Conservation (phyloP, 768 basidiomycete species). For the Ramaria rubella region DNA sequence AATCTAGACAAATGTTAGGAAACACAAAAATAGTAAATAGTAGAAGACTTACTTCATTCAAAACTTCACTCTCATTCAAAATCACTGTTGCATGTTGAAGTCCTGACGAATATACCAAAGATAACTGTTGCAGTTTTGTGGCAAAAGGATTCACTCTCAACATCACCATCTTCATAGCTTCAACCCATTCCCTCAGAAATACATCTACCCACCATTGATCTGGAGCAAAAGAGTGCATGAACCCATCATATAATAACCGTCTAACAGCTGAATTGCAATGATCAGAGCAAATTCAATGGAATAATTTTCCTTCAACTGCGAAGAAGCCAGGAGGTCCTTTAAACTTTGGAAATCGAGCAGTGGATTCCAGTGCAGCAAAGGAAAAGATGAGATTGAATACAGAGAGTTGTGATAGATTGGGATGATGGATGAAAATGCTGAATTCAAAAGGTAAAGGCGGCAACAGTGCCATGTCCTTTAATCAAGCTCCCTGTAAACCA, state of each 20-base stretch:
- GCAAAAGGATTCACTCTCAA: slow-evolving; percentile 15
- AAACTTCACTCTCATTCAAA: too few relatives aligned
- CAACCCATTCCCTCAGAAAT: slow-evolving; percentile 14
- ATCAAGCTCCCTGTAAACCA: slow-evolving; percentile 20
- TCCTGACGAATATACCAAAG: too few relatives aligned
- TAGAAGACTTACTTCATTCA: too few relatives aligned
- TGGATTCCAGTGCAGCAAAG: slow-evolving; percentile 26
- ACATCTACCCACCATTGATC: not conserved
- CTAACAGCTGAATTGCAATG: slow-evolving; percentile 23
- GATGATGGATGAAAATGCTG: slow-evolving; percentile 20
- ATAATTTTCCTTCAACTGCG: too few relatives aligned
- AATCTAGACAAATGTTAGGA: not conserved
- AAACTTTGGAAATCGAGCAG: slow-evolving; percentile 20
- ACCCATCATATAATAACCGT: too few relatives aligned
- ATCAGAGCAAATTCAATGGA: too few relatives aligned
- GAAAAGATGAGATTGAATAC: slow-evolving; percentile 27
- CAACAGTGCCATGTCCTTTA: slow-evolving; percentile 13
- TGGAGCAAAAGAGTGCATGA: slow-evolving; percentile 20
- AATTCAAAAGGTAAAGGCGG: slow-evolving; percentile 25
- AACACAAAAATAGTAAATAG: too few relatives aligned
- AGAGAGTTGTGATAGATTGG: slow-evolving; percentile 21
- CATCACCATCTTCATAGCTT: slow-evolving; percentile 6
- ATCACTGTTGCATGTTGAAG: too few relatives aligned
- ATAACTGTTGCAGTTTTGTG: too few relatives aligned
- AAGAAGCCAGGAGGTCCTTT: slow-evolving; percentile 15